phyloP scores from a whole-genome alignment of 2,329 filamentous ascomycete genomes.

The Cladosporium sp. region DNA sequence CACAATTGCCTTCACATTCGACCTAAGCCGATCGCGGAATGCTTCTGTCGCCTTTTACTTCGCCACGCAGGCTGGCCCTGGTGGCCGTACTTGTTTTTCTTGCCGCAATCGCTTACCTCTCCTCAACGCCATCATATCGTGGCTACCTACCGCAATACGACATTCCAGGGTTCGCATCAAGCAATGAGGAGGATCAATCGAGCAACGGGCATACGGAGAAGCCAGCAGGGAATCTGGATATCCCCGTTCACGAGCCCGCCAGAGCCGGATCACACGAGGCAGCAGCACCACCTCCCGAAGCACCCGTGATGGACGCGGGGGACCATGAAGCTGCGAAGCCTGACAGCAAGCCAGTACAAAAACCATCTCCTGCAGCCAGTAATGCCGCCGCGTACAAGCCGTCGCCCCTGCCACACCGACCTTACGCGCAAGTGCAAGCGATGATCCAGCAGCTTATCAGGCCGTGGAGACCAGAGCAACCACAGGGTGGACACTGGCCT shows the following conservation, averaged over 20 bases:
- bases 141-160: conserved; percentile 20
- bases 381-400: neutral
- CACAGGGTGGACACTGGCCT: conserved; percentile 37
- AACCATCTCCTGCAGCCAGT: no score
- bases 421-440: conserved; percentile 13
- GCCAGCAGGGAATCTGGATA: conserved; percentile 3
- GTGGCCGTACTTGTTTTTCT: conserved; percentile 32
- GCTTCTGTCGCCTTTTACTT: conserved; percentile 24
- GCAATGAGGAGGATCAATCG: conserved; percentile 12
- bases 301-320: neutral
- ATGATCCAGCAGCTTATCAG: conserved; percentile 38
- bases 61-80: conserved; percentile 34
- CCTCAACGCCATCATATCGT: conserved; percentile 19
- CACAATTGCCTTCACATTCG: neutral
- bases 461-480: conserved; percentile 32
- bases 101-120: conserved; percentile 19
- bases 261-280: neutral
- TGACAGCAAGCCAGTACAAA: neutral
- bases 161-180: conserved; percentile 13
- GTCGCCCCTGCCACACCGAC: conserved; percentile 7
- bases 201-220: conserved; percentile 1
- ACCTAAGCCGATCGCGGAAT: conserved; percentile 7
- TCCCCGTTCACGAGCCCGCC: neutral
- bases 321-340: neutral
- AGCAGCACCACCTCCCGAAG: neutral